Conservation (phyloP, 2,329 filamentous ascomycete genomes). For the Pleomassaria siparia region DNA sequence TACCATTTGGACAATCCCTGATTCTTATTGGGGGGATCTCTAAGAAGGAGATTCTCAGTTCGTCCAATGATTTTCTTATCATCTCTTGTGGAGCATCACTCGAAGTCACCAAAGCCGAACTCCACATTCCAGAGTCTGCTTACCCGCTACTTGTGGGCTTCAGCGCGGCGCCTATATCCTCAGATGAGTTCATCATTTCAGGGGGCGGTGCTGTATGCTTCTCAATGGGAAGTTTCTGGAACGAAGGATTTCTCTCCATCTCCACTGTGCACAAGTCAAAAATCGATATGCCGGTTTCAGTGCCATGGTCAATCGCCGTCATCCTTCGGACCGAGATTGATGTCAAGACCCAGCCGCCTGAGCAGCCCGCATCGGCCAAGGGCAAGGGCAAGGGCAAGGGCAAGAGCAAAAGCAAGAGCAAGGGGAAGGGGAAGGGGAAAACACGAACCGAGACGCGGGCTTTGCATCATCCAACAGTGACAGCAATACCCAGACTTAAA, state of each 20-base stretch:
- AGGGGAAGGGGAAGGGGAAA: too few relatives aligned
- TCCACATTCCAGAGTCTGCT: slow-evolving; percentile 19
- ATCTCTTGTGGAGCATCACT: slow-evolving; percentile 23
- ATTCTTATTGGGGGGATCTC: slow-evolving; percentile 57
- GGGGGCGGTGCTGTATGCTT: slow-evolving; percentile 88
- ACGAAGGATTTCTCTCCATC: slow-evolving; percentile 42
- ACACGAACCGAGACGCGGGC: slow-evolving; percentile 4
- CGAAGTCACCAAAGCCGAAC: slow-evolving; percentile 18
- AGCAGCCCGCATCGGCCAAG: slow-evolving; percentile 3
- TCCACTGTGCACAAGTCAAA: slow-evolving; percentile 10
- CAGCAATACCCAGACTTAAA: slow-evolving; percentile 54
- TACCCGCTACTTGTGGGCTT: slow-evolving; percentile 71
- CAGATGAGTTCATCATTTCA: slow-evolving; percentile 60
- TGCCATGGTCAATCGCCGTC: slow-evolving; percentile 18
- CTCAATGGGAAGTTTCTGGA: slow-evolving; percentile 88
- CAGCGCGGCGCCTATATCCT: slow-evolving; percentile 53
- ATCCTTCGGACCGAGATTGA: slow-evolving; percentile 2
- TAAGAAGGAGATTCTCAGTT: slow-evolving; percentile 26
- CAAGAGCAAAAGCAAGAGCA: too few relatives aligned
- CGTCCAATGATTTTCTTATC: slow-evolving; percentile 30
- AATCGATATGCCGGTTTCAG: slow-evolving; percentile 14
- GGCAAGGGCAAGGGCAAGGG: too few relatives aligned
- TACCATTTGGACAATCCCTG: slow-evolving; percentile 48
- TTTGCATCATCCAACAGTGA: slow-evolving; percentile 10
- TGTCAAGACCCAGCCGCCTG: slow-evolving; percentile 14